phyloP scores from a whole-genome alignment of 805 yeast species.

The Monosporozyma siamensis region DNA sequence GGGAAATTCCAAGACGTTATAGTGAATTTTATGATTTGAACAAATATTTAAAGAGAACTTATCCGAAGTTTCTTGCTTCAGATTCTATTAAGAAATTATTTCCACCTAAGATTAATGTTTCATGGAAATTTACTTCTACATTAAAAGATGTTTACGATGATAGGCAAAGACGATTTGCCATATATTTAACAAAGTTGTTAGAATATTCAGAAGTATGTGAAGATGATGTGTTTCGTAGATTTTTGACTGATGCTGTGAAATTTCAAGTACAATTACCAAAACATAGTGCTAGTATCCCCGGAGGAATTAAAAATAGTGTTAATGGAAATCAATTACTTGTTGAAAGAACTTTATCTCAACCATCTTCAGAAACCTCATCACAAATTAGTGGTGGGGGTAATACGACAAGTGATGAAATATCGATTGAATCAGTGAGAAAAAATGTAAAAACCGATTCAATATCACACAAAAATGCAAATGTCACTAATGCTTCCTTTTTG shows the following conservation, averaged over 20 bases:
- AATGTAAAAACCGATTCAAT: background rate
- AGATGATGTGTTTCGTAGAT: slow-evolving; percentile 61
- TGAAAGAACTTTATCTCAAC: background rate
- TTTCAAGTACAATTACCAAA: slow-evolving; percentile 6
- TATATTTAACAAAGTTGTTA: slow-evolving; percentile 50
- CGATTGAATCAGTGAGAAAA: background rate
- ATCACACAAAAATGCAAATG: background rate
- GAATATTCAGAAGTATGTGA: slow-evolving; percentile 61
- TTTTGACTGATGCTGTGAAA: slow-evolving; percentile 41
- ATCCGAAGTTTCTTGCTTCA: slow-evolving; percentile 35
- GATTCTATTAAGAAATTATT: slow-evolving; percentile 31
- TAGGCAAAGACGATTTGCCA: slow-evolving; percentile 52
- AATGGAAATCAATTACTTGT: background rate
- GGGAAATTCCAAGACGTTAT: slow-evolving; percentile 87
- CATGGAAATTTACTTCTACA: slow-evolving; percentile 55
- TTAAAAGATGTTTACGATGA: slow-evolving; percentile 52
- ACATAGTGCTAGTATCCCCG: background rate
- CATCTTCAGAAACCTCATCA: background rate
- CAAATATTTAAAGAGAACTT: slow-evolving; percentile 46
- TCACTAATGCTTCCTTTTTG: slow-evolving; percentile 43
- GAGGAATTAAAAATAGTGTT: background rate
- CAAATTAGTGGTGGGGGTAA: background rate
- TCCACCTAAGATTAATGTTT: slow-evolving; percentile 45
- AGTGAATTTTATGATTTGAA: slow-evolving; percentile 73
- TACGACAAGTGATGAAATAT: background rate